phyloP scores from a whole-genome alignment of 2,329 filamentous ascomycete species.

The Colletotrichum chlorophyti region DNA sequence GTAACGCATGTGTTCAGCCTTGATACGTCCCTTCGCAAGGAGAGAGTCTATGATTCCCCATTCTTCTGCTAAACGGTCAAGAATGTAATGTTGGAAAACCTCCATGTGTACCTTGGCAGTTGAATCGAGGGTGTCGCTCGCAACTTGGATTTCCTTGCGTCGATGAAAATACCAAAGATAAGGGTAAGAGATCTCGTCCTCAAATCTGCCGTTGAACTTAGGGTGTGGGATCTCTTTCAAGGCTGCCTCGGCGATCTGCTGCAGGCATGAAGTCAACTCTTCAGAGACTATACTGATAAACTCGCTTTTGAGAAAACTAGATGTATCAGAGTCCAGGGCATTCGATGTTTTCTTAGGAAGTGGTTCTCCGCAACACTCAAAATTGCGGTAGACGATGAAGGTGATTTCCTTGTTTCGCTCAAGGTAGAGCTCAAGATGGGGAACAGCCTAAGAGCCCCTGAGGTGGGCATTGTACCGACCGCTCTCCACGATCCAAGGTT shows the following conservation, averaged over 20 bases:
- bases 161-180: constrained; percentile 1
- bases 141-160: background rate
- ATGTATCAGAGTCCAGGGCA: background rate
- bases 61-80: background rate
- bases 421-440: background rate
- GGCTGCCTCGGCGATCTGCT: background rate
- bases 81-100: background rate
- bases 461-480: background rate
- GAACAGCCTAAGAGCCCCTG: background rate
- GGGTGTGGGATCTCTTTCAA: background rate
- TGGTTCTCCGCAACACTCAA: background rate
- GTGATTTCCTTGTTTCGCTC: background rate
- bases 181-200: background rate
- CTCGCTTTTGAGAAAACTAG: background rate
- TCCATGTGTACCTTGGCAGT: background rate
- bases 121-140: background rate
- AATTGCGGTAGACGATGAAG: background rate
- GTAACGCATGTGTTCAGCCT: background rate
- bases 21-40: background rate
- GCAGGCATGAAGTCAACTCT: background rate
- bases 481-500: background rate
- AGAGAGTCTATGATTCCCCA: background rate
- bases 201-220: background rate
- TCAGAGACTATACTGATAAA: background rate
- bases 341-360: background rate